Evolutionary conservation across 177 flowering plant genomes (phyloP).

Genomic region (Tripterygium wilfordii): DNA sequence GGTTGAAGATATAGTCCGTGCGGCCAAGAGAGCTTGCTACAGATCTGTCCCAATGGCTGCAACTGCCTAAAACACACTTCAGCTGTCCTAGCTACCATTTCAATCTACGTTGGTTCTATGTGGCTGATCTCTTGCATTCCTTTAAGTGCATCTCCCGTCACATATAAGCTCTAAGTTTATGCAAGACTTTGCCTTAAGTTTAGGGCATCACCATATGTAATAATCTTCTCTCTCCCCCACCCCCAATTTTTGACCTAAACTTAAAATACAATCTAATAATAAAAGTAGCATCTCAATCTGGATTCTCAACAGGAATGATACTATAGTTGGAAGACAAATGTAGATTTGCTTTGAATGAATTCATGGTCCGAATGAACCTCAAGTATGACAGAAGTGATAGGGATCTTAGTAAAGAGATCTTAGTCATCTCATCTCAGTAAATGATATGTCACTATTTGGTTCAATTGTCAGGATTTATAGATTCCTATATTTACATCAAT

Average conservation of each 20-base stretch:
- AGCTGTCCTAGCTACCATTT: not conserved
- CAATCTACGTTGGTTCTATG: constrained; percentile 11
- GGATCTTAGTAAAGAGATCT: too few relatives aligned
- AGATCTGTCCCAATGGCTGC: constrained; percentile 62
- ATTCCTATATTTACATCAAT: too few relatives aligned
- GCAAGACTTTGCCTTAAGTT: not conserved
- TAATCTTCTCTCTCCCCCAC: not conserved
- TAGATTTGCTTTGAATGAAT: not conserved
- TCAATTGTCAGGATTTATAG: too few relatives aligned
- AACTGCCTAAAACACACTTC: constrained; percentile 29
- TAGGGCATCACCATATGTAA: not conserved
- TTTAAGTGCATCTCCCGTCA: not conserved
- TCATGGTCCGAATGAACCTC: too few relatives aligned
- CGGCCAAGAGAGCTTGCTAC: constrained; percentile 80
- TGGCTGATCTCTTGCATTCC: not conserved
- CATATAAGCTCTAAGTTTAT: not conserved
- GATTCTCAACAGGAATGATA: too few relatives aligned
- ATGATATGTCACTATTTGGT: too few relatives aligned
- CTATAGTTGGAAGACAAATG: not conserved
- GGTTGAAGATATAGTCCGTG: constrained; percentile 94
- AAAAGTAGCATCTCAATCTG: not conserved
- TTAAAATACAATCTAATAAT: not conserved
- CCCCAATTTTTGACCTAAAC: not conserved
- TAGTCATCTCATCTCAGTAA: too few relatives aligned
- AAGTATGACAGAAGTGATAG: too few relatives aligned